Evolutionary conservation across 306 rosid species (phyloP).

Genomic region (Hylodesmum podocarpum): DNA sequence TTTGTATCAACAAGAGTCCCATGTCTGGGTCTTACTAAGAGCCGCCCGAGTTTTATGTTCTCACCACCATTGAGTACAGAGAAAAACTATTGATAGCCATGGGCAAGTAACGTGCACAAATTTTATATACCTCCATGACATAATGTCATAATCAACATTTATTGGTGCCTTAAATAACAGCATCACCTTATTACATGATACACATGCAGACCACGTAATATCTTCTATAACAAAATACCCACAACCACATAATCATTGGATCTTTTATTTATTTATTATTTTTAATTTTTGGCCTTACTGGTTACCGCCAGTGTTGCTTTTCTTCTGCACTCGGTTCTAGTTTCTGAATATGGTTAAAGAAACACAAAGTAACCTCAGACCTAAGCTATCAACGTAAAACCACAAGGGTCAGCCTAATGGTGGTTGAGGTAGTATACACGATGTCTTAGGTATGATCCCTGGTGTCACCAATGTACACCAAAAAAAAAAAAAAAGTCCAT

Average conservation of each 20-base stretch:
- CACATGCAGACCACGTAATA: slow-evolving; percentile 36
- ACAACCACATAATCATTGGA: not conserved
- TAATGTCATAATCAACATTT: slow-evolving; percentile 20
- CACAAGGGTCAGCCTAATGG: too few relatives aligned
- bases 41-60: not conserved
- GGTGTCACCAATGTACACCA: too few relatives aligned
- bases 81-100: not conserved
- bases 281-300: not conserved
- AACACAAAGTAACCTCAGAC: not conserved
- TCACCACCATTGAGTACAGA: not conserved
- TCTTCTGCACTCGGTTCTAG: not conserved
- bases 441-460: too few relatives aligned
- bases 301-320: not conserved
- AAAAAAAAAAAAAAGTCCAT: too few relatives aligned
- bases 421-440: too few relatives aligned
- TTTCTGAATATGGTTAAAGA: not conserved
- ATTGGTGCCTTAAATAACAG: slow-evolving; percentile 30
- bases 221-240: not conserved
- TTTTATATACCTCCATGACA: slow-evolving; percentile 22
- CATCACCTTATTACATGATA: slow-evolving; percentile 42
- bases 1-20: slow-evolving; percentile 29
- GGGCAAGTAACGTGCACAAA: not conserved
- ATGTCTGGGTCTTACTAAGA: slow-evolving; percentile 23
- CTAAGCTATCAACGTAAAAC: not conserved
- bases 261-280: not conserved